Evolutionary conservation across 2,329 filamentous ascomycete genomes (phyloP).

Genomic region (Macrophomina phaseolina): DNA sequence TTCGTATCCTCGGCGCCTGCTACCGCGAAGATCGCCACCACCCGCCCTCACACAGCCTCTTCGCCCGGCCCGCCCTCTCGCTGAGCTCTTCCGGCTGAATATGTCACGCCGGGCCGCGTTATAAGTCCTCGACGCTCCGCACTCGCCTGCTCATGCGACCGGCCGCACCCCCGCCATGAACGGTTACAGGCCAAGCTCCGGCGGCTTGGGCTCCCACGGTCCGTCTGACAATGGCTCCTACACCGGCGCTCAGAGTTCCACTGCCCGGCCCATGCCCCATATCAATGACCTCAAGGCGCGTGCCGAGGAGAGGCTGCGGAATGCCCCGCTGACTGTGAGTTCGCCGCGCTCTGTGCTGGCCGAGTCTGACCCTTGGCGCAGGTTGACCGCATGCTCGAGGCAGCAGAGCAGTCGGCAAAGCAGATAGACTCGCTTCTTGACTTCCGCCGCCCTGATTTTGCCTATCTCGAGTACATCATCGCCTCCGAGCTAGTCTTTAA

Average conservation of each 20-base stretch:
- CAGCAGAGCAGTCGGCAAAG: slow-evolving; percentile 49
- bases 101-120: slow-evolving; percentile 12
- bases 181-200: slow-evolving; percentile 33
- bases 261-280: slow-evolving; percentile 41
- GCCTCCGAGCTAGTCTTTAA: slow-evolving; percentile 81
- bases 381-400: slow-evolving; percentile 49
- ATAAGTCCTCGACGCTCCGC: slow-evolving; percentile 6
- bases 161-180: slow-evolving; percentile 27
- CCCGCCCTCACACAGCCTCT: slow-evolving; percentile 5
- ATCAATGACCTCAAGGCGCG: slow-evolving; percentile 52
- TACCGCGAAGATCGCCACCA: slow-evolving; percentile 14
- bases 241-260: slow-evolving; percentile 32
- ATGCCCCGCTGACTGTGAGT: slow-evolving; percentile 38
- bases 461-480: slow-evolving; percentile 82
- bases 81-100: neutral
- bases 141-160: slow-evolving; percentile 20
- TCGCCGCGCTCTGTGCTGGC: neutral
- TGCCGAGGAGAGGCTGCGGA: slow-evolving; percentile 44
- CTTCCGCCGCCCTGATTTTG: slow-evolving; percentile 72
- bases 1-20: slow-evolving; percentile 22
- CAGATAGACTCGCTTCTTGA: slow-evolving; percentile 64
- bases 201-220: slow-evolving; percentile 33
- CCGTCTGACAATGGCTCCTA: slow-evolving; percentile 37
- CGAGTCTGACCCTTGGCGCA: slow-evolving; percentile 30
- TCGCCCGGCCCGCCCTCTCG: neutral